Base-by-base conservation (phyloP, 768 basidiomycete species). In the Lactarius hatsudake region DNA sequence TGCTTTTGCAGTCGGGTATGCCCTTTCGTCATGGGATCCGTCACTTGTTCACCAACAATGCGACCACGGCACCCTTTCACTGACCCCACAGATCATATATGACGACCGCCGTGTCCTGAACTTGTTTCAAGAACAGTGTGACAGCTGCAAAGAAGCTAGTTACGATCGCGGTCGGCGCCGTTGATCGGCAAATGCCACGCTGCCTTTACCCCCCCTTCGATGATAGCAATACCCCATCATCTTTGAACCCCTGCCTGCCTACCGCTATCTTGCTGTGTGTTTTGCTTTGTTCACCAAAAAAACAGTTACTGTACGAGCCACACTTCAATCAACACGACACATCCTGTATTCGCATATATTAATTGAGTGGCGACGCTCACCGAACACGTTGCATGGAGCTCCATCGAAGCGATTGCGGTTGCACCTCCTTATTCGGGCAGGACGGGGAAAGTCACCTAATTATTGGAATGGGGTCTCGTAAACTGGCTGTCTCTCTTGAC, bases 81-180 rank as follows among this genome's bases (percentile, higher is more conserved):
- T 48, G 61, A 58, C 18, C n/a, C 65, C 73, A 71, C 57, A 69
- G 71, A 57, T 42, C 34, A 71, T 69, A 32, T 74, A 71, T 67
- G 66, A 69, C 59, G 87, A 89, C 71, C 81, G 84, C 62, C 80
- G 82, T 48, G 85, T 90, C 45, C 77, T 82, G 65, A 91, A 85
- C 74, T 79, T 89, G 75, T 87, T 90, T 71, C 87, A 88, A 71
- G 81, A 82, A 65, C 79, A 83, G 64, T 90, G 88, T 77, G 88
- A 87, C 5, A 69, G 58, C 1, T 89, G 88, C 78, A 74, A 74
- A 61, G 76, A 79, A 45, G 71, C 79, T 79, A 68, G 74, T 77
- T 58, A 76, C 72, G 62, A 28, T 72, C 72, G 73, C 74, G 65
- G 72, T 42, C 63, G 67, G 55, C 67, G 69, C 70, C 65, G 62